phyloP scores from a whole-genome alignment of 75 land plant genomes.

The Larix kaempferi region DNA sequence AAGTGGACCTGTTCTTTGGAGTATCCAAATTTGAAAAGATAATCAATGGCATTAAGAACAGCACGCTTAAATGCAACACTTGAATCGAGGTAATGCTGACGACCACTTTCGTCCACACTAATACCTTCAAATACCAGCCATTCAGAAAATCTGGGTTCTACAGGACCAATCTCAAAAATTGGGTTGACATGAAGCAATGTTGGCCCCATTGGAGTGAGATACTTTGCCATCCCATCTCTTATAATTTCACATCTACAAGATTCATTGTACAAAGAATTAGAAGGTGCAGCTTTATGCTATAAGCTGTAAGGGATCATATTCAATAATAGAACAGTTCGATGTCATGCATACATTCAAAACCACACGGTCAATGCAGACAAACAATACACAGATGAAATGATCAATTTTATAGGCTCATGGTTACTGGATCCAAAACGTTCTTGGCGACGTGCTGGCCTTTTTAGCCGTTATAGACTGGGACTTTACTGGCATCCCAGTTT shows the following conservation, averaged over 20 bases:
- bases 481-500: no score
- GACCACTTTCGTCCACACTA: slow-evolving; percentile 87
- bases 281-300: background rate
- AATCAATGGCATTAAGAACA: slow-evolving; percentile 83
- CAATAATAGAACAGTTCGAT: background rate
- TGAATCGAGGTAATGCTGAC: slow-evolving; percentile 90
- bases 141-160: slow-evolving; percentile 86
- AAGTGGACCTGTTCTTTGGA: slow-evolving; percentile 76
- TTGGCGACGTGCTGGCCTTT: no score
- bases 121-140: slow-evolving; percentile 94
- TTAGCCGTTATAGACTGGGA: no score
- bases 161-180: slow-evolving; percentile 89
- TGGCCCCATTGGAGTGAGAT: slow-evolving; percentile 92
- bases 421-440: background rate
- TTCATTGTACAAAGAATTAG: background rate
- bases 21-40: slow-evolving; percentile 84
- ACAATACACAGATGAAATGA: background rate
- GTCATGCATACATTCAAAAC: background rate
- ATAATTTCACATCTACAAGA: slow-evolving; percentile 71
- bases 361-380: background rate
- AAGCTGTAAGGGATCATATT: background rate
- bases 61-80: slow-evolving; percentile 89
- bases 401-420: background rate
- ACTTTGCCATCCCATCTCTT: slow-evolving; percentile 85
- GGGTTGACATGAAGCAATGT: slow-evolving; percentile 89